Percentiles rank a stretch among this genome's conserved stretches.
Conservation (phyloP, 2,329 filamentous ascomycete genomes). For the Apiospora malaysiana region DNA sequence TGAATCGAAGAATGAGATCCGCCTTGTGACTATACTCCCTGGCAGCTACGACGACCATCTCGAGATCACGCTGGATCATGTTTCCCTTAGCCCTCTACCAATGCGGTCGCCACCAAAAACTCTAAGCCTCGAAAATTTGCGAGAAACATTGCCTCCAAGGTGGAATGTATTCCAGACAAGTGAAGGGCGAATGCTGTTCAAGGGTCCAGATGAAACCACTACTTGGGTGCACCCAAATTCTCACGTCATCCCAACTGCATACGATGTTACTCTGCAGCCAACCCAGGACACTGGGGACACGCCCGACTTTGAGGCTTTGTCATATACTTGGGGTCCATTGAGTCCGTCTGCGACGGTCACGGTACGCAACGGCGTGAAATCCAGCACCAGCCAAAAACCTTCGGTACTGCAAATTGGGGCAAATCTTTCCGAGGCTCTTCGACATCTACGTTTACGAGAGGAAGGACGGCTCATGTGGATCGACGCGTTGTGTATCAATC, state of each 20-base stretch:
- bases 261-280: neutral
- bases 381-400: no score
- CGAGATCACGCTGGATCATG: neutral
- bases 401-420: neutral
- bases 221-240: neutral
- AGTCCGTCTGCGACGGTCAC: neutral
- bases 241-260: neutral
- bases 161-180: neutral
- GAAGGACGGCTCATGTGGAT: neutral
- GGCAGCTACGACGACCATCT: neutral
- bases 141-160: neutral
- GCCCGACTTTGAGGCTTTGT: neutral
- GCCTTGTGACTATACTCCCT: neutral
- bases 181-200: neutral
- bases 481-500: conserved; percentile 3
- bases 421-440: neutral
- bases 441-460: neutral
- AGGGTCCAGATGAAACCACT: no score
- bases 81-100: neutral
- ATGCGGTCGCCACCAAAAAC: rapidly evolving
- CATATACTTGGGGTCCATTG: neutral
- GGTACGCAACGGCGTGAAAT: no score
- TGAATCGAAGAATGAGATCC: neutral
- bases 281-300: no score
- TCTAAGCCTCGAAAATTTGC: neutral